Conservation (phyloP, 768 basidiomycete species). For the Mycena indigotica region DNA sequence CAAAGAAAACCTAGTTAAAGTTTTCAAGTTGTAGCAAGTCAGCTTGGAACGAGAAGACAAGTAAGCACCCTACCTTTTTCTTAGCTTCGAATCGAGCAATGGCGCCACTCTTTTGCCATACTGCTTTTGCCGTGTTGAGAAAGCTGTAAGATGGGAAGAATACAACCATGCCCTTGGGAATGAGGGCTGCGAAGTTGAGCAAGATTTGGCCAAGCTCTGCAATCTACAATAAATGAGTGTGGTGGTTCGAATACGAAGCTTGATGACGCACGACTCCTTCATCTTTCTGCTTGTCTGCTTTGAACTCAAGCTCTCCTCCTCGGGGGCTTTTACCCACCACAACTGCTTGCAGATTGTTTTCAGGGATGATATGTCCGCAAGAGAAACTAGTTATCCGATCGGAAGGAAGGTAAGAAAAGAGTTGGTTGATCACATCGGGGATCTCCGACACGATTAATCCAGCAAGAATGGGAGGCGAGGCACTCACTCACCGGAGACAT, state of each 20-base stretch:
- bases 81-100: constrained; percentile 63
- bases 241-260: neutral
- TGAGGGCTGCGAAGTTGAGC: constrained; percentile 73
- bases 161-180: constrained; percentile 88
- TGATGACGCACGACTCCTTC: constrained; percentile 52
- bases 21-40: neutral
- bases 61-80: constrained; percentile 62
- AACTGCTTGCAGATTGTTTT: constrained; percentile 72
- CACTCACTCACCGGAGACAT: constrained; percentile 92
- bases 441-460: constrained; percentile 51
- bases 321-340: constrained; percentile 75
- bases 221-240: constrained; percentile 46
- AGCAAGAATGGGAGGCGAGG: neutral
- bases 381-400: constrained; percentile 78
- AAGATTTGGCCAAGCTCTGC: constrained; percentile 83
- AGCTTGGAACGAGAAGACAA: neutral
- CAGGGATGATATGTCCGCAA: constrained; percentile 90
- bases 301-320: constrained; percentile 78
- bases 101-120: constrained; percentile 67
- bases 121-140: constrained; percentile 61
- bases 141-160: constrained; percentile 94
- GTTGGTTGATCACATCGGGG: constrained; percentile 79
- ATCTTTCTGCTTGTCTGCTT: constrained; percentile 72
- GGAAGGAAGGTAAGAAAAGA: constrained; percentile 67
- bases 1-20: constrained; percentile 78